Evolutionary conservation across 2,329 filamentous ascomycete genomes (phyloP).

Genomic region (Myrmaecium sp.): DNA sequence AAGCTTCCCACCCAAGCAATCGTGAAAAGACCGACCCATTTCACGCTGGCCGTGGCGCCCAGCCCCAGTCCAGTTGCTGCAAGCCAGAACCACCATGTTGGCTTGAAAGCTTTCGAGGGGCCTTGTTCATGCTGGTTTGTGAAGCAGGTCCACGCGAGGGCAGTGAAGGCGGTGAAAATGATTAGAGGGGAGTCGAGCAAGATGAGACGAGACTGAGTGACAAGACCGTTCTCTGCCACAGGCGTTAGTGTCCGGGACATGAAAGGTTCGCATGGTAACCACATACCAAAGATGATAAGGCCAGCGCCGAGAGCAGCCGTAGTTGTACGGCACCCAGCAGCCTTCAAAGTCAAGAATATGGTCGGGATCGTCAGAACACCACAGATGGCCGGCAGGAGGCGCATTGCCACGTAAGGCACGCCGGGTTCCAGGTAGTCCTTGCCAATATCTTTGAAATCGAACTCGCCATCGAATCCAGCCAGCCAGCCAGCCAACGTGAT

Average conservation of each 20-base stretch:
- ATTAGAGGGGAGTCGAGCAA: conserved; percentile 90
- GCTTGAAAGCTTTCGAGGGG: conserved; percentile 69
- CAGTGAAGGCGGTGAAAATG: conserved; percentile 82
- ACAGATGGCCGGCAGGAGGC: conserved; percentile 75
- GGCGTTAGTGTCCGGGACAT: conserved; percentile 7
- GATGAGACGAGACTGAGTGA: conserved; percentile 89
- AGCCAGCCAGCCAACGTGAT: conserved; percentile 90
- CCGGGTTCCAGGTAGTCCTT: conserved; percentile 93
- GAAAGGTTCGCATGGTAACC: conserved; percentile 1
- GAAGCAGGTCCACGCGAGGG: conserved; percentile 79
- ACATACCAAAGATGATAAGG: conserved; percentile 74
- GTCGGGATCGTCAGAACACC: conserved; percentile 77
- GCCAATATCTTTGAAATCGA: conserved; percentile 99
- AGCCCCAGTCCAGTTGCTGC: conserved; percentile 69
- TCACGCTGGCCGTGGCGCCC: conserved; percentile 84
- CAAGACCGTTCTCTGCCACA: conserved; percentile 71
- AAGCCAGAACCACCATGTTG: conserved; percentile 98
- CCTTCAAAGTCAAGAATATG: conserved; percentile 91
- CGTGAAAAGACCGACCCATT: conserved; percentile 98
- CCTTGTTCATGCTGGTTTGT: conserved; percentile 94
- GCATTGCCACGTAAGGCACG: conserved; percentile 96
- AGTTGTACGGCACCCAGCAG: conserved; percentile 70
- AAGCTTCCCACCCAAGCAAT: conserved; percentile 94
- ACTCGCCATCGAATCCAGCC: conserved; percentile 85
- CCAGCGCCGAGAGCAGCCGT: conserved; percentile 71